Evolutionary conservation across 2,329 filamentous ascomycete species (phyloP), one percentile per base, ranked within the genome.

Genomic region (Colletotrichum tanaceti): DNA sequence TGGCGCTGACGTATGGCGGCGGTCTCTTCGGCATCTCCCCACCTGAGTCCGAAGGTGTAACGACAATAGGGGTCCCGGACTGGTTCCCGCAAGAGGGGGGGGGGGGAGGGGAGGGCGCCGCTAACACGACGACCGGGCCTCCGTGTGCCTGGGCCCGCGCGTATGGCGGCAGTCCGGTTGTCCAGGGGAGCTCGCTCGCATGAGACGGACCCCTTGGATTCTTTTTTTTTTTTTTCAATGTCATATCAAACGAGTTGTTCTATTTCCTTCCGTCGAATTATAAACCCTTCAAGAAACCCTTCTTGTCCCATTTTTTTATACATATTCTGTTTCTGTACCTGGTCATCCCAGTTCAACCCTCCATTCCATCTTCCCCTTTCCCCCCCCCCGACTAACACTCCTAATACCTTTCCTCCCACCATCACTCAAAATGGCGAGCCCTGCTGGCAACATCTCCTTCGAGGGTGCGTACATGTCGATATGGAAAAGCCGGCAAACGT

Each of bases 401-500:
- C 22, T 54, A 38, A 35, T 46, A 32, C 20, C 28, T 24, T 16
- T 16, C 7, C 7, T n/a, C 14, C 13, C 28, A 5, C 24, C 2
- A 49, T 20, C 20, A 63, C 13, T 50, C 41, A 69, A 13, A 32
- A 69, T 69, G 66, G 66, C 66, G 18, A 60, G 49, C 49, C 55
- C 62, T 50, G 66, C 66, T 46, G 55, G 65, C 46, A 71, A 70
- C 62, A 70, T 71, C 38, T 46, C 60, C 18, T 71, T 71, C 28
- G 69, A 71, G 47, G 69, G 77, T 90, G 90, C 46, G 84, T 84
- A 74, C 91, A 83, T 75, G 2, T 16, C 32, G 5, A 85, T 76
- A 32, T 32, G 28, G 44, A 38, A 89, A 9, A 5, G 10, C 18
- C 10, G 38, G 14, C 1, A 9, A 38, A 22, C 10, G 16, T 1